Base-by-base conservation (phyloP, 768 basidiomycete species). In the Macrolepiota dolichaula region DNA sequence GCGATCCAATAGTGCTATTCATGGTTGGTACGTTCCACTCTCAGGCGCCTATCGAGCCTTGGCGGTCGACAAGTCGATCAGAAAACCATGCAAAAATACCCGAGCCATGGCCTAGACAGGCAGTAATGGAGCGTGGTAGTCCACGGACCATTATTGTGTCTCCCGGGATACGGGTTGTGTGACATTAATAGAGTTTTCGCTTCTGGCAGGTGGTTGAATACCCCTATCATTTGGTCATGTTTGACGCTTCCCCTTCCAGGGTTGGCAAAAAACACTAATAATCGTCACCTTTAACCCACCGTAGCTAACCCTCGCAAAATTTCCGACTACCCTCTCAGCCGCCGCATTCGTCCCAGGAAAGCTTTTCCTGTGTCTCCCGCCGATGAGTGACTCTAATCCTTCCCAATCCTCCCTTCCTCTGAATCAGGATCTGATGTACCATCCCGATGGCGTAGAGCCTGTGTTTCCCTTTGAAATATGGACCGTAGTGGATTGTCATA, bases 401-500 rank as follows among this genome's bases (percentile, higher is more conserved):
- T 36, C 12, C 9, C 35, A 19, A 38, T 19, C 36, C 38, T 11
- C 3, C 52, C 22, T 17, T 29, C 29, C 24, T 19, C 32, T n/a
- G 35, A 36, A 54, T 38, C 35, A 22, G 24, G 13, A 38, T 40
- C 35, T 25, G 37, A 37, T 54, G 24, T 13, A 4, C 19, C 22
- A 11, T 13, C 47, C 47, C 24, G 11, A 38, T 6, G 19, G n/a
- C 22, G 19, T 19, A 11, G 49, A 50, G 11, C 35, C 57, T 7
- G 57, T 40, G 27, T 58, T 58, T 50, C 57, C 57, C 19, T 50
- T 58, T n/a, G 57, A 58, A 37, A 50, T 58, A 47, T 58, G 57
- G 57, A 58, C 46, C 15, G n/a, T 58, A 5, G 57, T 58, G 32
- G 49, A 50, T 38, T 47, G 22, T 11, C 51, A 58, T 38, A 58